phyloP scores from a whole-genome alignment of 139 green algal genomes.

The Nannochloris sp. region DNA sequence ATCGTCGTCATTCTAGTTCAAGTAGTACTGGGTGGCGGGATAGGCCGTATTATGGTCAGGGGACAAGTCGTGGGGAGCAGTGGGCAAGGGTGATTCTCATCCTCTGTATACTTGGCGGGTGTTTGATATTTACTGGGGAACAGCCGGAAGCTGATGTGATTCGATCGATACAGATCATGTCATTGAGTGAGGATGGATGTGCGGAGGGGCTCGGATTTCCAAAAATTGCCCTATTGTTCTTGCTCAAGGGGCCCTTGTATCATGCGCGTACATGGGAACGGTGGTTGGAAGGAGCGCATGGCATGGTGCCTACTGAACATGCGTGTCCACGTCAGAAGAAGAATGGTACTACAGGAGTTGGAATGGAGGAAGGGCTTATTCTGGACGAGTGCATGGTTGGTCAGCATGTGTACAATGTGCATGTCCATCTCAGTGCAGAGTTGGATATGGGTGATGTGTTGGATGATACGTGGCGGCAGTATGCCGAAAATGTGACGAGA shows the following conservation, averaged over 20 bases:
- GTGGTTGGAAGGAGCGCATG: constrained; percentile 4
- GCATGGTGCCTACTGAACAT: background rate
- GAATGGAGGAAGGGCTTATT: background rate
- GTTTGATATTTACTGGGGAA: background rate
- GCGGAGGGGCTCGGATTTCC: background rate
- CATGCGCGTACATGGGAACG: constrained; percentile 7
- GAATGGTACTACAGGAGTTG: background rate
- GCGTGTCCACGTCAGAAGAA: constrained; percentile 11
- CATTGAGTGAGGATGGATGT: background rate
- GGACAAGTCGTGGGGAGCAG: too few species aligned
- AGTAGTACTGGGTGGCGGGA: too few species aligned
- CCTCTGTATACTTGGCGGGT: too few species aligned
- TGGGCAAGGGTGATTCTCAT: background rate
- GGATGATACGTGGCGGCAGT: background rate
- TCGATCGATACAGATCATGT: background rate
- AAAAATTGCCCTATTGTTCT: constrained; percentile 16
- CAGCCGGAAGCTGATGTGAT: background rate
- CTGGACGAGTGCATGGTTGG: background rate
- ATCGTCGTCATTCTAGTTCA: too few species aligned
- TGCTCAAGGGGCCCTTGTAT: constrained; percentile 6
- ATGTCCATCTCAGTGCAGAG: constrained; percentile 24
- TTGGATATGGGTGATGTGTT: background rate
- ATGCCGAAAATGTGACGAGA: constrained; percentile 7
- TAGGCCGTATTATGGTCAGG: too few species aligned
- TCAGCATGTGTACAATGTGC: constrained; percentile 37